Conservation (phyloP, 2,329 filamentous ascomycete genomes). For the Albifimbria verrucaria region DNA sequence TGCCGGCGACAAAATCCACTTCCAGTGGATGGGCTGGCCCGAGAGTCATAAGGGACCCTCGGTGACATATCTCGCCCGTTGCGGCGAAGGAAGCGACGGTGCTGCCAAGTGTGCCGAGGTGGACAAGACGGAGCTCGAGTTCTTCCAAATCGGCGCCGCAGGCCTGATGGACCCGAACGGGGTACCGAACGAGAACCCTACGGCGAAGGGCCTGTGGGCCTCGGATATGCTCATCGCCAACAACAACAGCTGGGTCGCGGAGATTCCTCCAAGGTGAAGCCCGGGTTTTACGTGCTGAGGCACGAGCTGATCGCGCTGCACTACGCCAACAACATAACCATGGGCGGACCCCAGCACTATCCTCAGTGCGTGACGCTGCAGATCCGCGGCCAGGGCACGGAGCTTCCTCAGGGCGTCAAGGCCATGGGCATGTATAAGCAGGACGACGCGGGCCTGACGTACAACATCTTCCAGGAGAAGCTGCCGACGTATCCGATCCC, state of each 20-base stretch:
- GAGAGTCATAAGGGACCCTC: constrained; percentile 1
- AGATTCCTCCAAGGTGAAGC: constrained; percentile 40
- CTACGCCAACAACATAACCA: constrained; percentile 23
- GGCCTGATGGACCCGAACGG: constrained; percentile 7
- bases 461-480: constrained; percentile 29
- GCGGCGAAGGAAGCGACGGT: neutral
- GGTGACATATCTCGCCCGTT: constrained; percentile 1
- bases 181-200: constrained; percentile 11
- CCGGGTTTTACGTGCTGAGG: constrained; percentile 50
- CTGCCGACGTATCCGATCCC: constrained; percentile 15
- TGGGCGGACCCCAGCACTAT: constrained; percentile 45
- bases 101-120: neutral
- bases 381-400: constrained; percentile 35
- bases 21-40: constrained; percentile 3
- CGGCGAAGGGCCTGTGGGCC: constrained; percentile 45
- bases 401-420: constrained; percentile 28
- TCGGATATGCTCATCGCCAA: constrained; percentile 44
- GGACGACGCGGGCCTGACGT: constrained; percentile 37
- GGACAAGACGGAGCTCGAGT: constrained; percentile 2
- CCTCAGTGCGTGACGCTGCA: constrained; percentile 49
- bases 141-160: neutral
- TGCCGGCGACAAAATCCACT: neutral
- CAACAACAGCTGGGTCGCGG: constrained; percentile 40
- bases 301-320: constrained; percentile 53
- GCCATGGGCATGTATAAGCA: constrained; percentile 37